These are phyloP conservation scores for Candida ulmi DNA, from an alignment of 805 yeast genomes.

Conservation along the genomic window DNA sequence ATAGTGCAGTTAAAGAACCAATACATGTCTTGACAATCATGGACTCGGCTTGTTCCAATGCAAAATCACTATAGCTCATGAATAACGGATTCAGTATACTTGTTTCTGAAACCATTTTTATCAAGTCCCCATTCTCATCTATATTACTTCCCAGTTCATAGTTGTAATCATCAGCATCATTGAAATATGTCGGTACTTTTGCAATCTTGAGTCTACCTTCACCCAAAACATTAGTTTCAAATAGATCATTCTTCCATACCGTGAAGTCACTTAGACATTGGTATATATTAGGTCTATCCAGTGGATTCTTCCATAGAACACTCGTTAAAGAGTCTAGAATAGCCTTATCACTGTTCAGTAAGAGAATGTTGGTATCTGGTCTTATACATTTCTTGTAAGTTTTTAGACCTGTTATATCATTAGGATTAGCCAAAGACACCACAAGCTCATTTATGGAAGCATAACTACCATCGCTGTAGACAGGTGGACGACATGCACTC, in stretches of 20 bases:
- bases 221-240: constrained; percentile 47
- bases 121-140: constrained; percentile 15
- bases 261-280: constrained; percentile 57
- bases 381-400: constrained; percentile 19
- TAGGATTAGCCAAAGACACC: constrained; percentile 10
- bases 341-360: constrained; percentile 70
- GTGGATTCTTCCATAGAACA: constrained; percentile 45
- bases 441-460: constrained; percentile 17
- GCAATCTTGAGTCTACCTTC: constrained; percentile 48
- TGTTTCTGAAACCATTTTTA: constrained; percentile 19
- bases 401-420: constrained; percentile 12
- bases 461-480: constrained; percentile 15
- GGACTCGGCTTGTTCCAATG: constrained; percentile 56
- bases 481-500: constrained; percentile 22
- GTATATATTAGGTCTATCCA: constrained; percentile 46
- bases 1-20: constrained; percentile 62
- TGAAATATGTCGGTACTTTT: constrained; percentile 33
- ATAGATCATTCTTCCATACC: constrained; percentile 38
- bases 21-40: constrained; percentile 63
- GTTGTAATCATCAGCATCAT: constrained; percentile 14
- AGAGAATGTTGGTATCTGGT: constrained; percentile 47
- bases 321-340: constrained; percentile 36
- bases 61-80: constrained; percentile 30
- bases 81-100: constrained; percentile 26
- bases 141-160: constrained; percentile 18